Evolutionary conservation across 768 basidiomycete species (phyloP).

Genomic region (Hydnum rufescens): DNA sequence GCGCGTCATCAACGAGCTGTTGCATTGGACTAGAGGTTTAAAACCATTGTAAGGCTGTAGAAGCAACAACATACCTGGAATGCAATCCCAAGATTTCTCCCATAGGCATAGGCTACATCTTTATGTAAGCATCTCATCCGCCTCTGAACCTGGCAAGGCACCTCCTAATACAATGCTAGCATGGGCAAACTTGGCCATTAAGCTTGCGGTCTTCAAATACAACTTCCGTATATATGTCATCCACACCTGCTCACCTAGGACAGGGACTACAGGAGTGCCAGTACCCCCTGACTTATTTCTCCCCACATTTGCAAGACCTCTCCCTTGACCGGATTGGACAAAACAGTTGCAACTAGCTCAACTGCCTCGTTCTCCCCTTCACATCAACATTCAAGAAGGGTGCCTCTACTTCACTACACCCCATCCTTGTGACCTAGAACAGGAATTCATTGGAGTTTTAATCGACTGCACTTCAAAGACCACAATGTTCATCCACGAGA

Average conservation of each 20-base stretch:
- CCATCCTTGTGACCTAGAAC: too few relatives aligned
- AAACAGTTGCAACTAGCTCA: slow-evolving; percentile 78
- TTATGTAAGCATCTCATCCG: slow-evolving; percentile 72
- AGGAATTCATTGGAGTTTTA: too few relatives aligned
- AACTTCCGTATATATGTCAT: slow-evolving; percentile 74
- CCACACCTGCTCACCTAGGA: slow-evolving; percentile 28
- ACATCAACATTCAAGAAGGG: too few relatives aligned
- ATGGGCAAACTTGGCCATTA: slow-evolving; percentile 76
- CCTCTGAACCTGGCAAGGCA: slow-evolving; percentile 22
- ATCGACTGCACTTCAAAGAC: too few relatives aligned
- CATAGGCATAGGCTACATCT: slow-evolving; percentile 81
- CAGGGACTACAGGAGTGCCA: slow-evolving; percentile 7
- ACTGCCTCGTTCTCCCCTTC: slow-evolving; percentile 82
- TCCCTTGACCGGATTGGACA: slow-evolving; percentile 92
- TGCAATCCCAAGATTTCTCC: slow-evolving; percentile 79
- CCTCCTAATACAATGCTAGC: slow-evolving; percentile 81
- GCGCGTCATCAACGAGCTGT: slow-evolving; percentile 92
- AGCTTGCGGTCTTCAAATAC: slow-evolving; percentile 77
- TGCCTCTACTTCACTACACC: too few relatives aligned
- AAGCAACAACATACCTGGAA: slow-evolving; percentile 63
- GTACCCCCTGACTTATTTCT: too few relatives aligned
- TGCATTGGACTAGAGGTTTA: too few relatives aligned
- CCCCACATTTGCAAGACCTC: slow-evolving; percentile 80
- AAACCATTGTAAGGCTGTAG: too few relatives aligned
- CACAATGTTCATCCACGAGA: too few relatives aligned